These are phyloP conservation scores for Penicillium roqueforti DNA, from an alignment of 495 filamentous ascomycete species.

Conservation along the genomic window DNA sequence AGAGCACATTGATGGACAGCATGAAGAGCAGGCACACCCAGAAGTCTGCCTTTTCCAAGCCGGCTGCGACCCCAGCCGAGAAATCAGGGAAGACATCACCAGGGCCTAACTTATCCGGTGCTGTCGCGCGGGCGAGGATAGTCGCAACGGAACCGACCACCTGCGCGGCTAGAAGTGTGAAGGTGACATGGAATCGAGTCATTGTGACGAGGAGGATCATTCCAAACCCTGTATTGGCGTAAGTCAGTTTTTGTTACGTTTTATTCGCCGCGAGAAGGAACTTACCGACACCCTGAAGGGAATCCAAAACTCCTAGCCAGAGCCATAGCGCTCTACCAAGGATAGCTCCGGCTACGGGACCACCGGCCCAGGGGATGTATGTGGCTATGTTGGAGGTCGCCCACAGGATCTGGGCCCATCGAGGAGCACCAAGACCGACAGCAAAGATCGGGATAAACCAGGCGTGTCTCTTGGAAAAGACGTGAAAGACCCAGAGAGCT, in stretches of 20 bases:
- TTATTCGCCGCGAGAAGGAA: conserved; percentile 1
- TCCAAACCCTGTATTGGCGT: conserved; percentile 58
- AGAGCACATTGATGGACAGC: conserved; percentile 54
- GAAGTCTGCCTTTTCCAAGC: conserved; percentile 48
- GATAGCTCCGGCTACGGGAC: conserved; percentile 38
- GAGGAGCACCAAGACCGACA: conserved; percentile 46
- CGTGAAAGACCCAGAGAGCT: conserved; percentile 37
- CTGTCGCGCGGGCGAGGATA: conserved; percentile 28
- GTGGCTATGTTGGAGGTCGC: conserved; percentile 43
- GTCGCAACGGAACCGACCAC: conserved; percentile 53
- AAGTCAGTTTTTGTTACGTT: conserved; percentile 42
- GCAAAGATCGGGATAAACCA: conserved; percentile 52
- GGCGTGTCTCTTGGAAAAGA: conserved; percentile 42
- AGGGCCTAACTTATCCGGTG: conserved; percentile 55
- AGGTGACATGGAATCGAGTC: conserved; percentile 56
- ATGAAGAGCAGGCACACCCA: conserved; percentile 55
- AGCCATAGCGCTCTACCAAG: conserved; percentile 46
- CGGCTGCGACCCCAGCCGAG: conserved; percentile 36
- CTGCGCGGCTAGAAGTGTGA: conserved; percentile 53
- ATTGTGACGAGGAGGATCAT: conserved; percentile 62
- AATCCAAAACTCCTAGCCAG: conserved; percentile 47
- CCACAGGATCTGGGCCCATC: conserved; percentile 51
- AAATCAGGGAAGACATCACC: conserved; percentile 63
- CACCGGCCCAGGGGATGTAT: conserved; percentile 47
- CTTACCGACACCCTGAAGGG: conserved; percentile 40